Percentiles rank a stretch among this genome's conserved stretches.
These are phyloP conservation scores for Phlyctochytrium planicorne DNA, from an alignment of 192 early-diverging fungal species.

Conservation along the genomic window DNA sequence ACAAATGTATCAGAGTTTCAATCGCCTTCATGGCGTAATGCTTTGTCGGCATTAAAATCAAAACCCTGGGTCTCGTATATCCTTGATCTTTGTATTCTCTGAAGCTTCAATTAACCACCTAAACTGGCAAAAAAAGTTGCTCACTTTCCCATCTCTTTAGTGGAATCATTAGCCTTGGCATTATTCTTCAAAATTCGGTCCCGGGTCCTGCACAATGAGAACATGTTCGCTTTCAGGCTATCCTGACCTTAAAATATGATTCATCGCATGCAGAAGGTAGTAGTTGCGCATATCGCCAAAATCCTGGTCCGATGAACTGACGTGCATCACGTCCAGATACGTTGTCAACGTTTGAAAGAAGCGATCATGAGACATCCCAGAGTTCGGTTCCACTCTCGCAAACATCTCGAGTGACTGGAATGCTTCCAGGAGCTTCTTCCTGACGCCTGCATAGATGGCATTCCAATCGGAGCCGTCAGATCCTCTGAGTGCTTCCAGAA, in stretches of 20 bases:
- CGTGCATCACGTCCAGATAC: slow-evolving; percentile 78
- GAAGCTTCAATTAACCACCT: background rate
- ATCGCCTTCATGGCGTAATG: slow-evolving; percentile 81
- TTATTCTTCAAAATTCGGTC: slow-evolving; percentile 80
- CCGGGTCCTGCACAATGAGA: slow-evolving; percentile 48
- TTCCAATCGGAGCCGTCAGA: no score
- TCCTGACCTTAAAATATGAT: slow-evolving; percentile 80
- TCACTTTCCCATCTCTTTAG: background rate
- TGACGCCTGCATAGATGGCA: no score
- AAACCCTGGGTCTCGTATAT: slow-evolving; percentile 88
- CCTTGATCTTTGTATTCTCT: slow-evolving; percentile 91
- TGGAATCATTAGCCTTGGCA: slow-evolving; percentile 55
- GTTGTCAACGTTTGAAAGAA: no score
- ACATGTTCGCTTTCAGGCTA: slow-evolving; percentile 4
- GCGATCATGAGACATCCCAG: no score
- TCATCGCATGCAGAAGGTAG: slow-evolving; percentile 83
- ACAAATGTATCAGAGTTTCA: slow-evolving; percentile 69
- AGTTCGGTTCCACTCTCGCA: no score
- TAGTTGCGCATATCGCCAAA: slow-evolving; percentile 67
- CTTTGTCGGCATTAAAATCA: slow-evolving; percentile 87
- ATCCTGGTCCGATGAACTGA: slow-evolving; percentile 58
- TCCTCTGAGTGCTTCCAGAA: no score
- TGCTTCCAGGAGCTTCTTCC: no score
- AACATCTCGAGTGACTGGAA: no score
- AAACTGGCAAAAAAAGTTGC: background rate